These are phyloP conservation scores for Coemansia sp. DNA, from an alignment of 192 early-diverging fungal genomes.

Conservation along the genomic window DNA sequence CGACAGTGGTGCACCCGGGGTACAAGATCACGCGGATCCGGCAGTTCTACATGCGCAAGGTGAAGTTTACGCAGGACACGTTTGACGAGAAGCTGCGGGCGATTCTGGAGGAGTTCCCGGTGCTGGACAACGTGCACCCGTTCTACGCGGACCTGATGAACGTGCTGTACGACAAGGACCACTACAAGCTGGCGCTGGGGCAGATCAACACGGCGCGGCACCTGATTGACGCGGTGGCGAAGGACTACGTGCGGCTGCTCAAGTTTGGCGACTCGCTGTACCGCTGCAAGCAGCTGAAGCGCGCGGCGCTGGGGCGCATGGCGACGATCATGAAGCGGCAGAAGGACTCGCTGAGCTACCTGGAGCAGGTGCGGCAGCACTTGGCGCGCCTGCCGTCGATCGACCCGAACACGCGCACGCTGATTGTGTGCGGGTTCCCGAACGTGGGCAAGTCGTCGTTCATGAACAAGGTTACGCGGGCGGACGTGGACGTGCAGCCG, in stretches of 20 bases:
- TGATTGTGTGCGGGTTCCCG: conserved; percentile 99
- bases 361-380: conserved; percentile 99
- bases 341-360: conserved; percentile 93
- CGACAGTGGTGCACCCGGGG: conserved; percentile 93
- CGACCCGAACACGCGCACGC: conserved; percentile 99
- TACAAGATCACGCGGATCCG: conserved; percentile 97
- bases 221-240: conserved; percentile 94
- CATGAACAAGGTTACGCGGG: conserved; percentile 98
- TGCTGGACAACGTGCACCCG: conserved; percentile 98
- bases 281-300: conserved; percentile 98
- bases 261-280: conserved; percentile 99
- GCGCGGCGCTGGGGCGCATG: conserved; percentile 99
- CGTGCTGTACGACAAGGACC: conserved; percentile 99
- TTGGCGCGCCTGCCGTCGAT: conserved; percentile 97
- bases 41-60: conserved; percentile 99
- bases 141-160: conserved; percentile 99
- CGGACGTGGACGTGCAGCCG: conserved; percentile 99
- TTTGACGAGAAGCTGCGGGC: conserved; percentile 96
- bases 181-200: conserved; percentile 98
- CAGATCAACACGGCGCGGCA: conserved; percentile 98
- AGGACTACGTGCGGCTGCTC: conserved; percentile 94
- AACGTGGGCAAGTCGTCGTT: conserved; percentile 99
- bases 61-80: conserved; percentile 96
- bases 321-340: conserved; percentile 99
- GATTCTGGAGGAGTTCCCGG: conserved; percentile 95